These are phyloP conservation scores for Paralagenidium karlingii DNA, from an alignment of 352 stramenopile species.

Conservation along the genomic window DNA sequence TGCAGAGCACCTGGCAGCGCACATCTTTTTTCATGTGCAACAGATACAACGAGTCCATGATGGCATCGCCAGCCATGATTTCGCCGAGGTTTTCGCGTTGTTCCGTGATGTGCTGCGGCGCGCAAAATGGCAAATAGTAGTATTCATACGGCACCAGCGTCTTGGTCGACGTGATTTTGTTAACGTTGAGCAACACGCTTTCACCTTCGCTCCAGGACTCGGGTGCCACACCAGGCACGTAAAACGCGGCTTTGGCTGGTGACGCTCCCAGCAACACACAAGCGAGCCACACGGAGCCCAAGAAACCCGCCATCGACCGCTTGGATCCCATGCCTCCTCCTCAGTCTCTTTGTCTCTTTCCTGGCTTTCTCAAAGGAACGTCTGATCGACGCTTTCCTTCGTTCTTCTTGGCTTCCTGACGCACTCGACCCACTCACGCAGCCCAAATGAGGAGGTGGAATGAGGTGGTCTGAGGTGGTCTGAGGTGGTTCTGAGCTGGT, in stretches of 20 bases:
- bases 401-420: no score
- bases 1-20: constrained; percentile 84
- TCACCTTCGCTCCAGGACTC: constrained; percentile 76
- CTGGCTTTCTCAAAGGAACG: no score
- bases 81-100: constrained; percentile 87
- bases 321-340: no score
- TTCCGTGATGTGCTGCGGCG: constrained; percentile 63
- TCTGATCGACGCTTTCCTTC: no score
- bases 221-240: constrained; percentile 74
- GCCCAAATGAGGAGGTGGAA: no score
- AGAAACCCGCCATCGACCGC: no score
- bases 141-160: constrained; percentile 98
- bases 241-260: constrained; percentile 44
- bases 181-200: constrained; percentile 89
- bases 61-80: constrained; percentile 85
- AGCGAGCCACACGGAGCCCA: no score
- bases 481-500: no score
- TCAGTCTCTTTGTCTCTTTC: no score
- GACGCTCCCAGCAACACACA: no score
- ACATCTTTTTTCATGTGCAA: constrained; percentile 84
- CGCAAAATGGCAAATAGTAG: constrained; percentile 95
- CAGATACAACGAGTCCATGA: constrained; percentile 86
- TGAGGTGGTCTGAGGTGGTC: no score
- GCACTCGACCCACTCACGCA: no score
- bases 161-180: constrained; percentile 97